Evolutionary conservation across 176 grass and related monocot genomes (phyloP), one percentile per base, ranked within the genome.

Genomic region (Zea luxurians): DNA sequence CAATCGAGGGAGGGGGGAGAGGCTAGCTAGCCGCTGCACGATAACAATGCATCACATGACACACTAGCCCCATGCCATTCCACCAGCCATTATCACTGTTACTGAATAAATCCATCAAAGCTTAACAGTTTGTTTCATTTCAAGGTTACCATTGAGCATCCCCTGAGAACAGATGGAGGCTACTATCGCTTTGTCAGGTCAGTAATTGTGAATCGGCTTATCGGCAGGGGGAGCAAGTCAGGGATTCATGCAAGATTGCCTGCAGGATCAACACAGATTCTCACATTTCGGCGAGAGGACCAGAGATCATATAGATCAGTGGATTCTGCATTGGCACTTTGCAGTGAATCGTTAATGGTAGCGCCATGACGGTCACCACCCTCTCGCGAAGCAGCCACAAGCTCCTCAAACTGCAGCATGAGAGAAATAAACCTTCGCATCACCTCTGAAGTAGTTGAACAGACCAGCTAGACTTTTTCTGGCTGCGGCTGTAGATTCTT

Each of bases 381-480:
- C 55, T 79, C 68, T 58, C 2, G 21, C 47, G 9, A 48, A 71
- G 2, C 1, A 80, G 48, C 36, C 57, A 50, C 15, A 62, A 71
- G 10, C 40, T 88, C 86, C 0, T 80, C 82, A 18, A 18, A 10
- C 48, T 75, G 77, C 57, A 84, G 69, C 4, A 89, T 43, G 70
- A 43, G 13, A 85, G 50, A 46, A 13, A 72, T 66, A 8, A 85
- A 2, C 49, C 66, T 38, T 48, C 4, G 66, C 65, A 81, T 2
- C 2, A n/a, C 57, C 38, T 82, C 55, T 3, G 93, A 97, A 41
- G 48, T 84, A 2, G 88, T 79, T 21, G 78, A 83, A 6, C 96
- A 92, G 27, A 27, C 27, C 27, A 27, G 27, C 27, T 27, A 27
- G 27, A 27, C 27, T 27, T 27, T 27, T 27, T 27, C 0, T 27